Evolutionary conservation across 148 eudicot genomes (phyloP).

Genomic region (Spergularia marina): DNA sequence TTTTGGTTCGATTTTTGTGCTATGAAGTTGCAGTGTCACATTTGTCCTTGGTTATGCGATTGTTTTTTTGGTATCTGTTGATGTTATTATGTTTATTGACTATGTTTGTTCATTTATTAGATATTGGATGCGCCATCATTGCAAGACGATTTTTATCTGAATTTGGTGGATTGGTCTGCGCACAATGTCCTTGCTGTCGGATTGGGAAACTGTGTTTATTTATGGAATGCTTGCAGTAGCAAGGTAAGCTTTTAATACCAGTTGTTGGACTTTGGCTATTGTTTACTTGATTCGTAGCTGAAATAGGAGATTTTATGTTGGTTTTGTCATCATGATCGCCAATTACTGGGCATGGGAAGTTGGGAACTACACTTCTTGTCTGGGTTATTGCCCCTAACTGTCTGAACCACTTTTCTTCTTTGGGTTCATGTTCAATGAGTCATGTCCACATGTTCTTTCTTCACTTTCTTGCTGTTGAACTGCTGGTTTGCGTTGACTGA

Average conservation of each 20-base stretch:
- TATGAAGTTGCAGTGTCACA: neutral
- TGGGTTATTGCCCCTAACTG: neutral
- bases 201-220: constrained; percentile 75
- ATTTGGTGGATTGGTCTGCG: constrained; percentile 93
- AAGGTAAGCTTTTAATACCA: constrained; percentile 45
- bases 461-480: neutral
- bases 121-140: constrained; percentile 94
- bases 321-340: neutral
- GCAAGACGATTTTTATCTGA: constrained; percentile 94
- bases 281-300: neutral
- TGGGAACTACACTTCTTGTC: neutral
- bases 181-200: constrained; percentile 84
- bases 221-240: constrained; percentile 96
- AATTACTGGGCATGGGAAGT: neutral
- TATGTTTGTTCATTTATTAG: constrained; percentile 32
- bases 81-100: neutral
- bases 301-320: neutral
- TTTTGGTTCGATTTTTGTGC: neutral
- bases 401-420: neutral
- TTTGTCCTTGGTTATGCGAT: neutral
- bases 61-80: neutral
- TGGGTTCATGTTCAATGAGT: neutral
- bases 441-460: neutral
- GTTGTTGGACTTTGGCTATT: neutral
- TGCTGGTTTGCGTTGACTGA: constrained; percentile 1